Evolutionary conservation across 2,329 filamentous ascomycete species (phyloP), one percentile per base, ranked within the genome.

Genomic region (Colletotrichum tropicicola): DNA sequence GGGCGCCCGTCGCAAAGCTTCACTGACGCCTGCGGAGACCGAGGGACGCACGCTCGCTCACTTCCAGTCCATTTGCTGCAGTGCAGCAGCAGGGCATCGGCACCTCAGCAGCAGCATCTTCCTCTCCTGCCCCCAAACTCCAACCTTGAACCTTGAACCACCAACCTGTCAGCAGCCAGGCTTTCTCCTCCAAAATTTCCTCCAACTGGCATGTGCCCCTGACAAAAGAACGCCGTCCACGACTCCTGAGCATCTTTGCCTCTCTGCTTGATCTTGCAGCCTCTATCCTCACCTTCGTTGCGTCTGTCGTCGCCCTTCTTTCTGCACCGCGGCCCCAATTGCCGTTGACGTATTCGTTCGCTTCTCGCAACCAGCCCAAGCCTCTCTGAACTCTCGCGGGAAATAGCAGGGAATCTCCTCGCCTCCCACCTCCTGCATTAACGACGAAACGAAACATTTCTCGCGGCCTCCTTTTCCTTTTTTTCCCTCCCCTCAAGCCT

Each of bases 381-480:
- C 39, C 43, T 45, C 57, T 55, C 23, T 65, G 17, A 65, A 32
- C 49, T 51, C 35, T 47, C 48, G 44, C 62, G 32, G 37, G 39
- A 61, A 47, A 52, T 48, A 62, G 32, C 44, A 45, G 44, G 45
- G 48, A 59, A 54, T 28, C 55, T 37, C 28, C 52, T 45, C 49
- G 41, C 49, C 48, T 52, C 41, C 56, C 48, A 45, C 52, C 43
- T 54, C 43, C 62, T 51, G 58, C 58, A 45, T 45, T 62, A 62
- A 65, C 62, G 62, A 61, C 65, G 57, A 67, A 67, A 66, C 65
- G 62, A 67, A 62, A 62, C 47, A 53, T 58, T 60, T 37, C 43
- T 48, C 32, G 41, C 56, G 32, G 56, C 60, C 65, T 52, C 37
- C 56, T 56, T 51, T 64, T 56, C 35, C 32, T 27, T 41, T 21